Percentiles rank a stretch among this genome's conserved stretches.
Conservation (phyloP, 768 basidiomycete genomes). For the Mycena galericulata region DNA sequence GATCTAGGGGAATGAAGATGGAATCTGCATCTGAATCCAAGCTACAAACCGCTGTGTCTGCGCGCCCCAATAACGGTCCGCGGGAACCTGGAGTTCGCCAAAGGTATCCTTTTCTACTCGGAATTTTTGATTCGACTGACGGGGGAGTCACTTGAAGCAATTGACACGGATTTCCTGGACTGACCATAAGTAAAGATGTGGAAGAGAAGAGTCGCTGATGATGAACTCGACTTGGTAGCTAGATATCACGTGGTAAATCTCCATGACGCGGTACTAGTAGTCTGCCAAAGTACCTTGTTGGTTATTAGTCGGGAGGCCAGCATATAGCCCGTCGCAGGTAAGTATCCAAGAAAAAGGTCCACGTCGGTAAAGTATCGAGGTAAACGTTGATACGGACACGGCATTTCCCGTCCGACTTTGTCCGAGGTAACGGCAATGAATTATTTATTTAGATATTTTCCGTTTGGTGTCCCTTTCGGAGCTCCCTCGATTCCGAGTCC, state of each 20-base stretch:
- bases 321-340: conserved; percentile 1
- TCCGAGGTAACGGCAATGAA: no score
- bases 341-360: background rate
- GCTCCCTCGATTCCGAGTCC: no score
- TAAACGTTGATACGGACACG: conserved; percentile 22
- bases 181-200: conserved; percentile 25
- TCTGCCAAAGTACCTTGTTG: background rate
- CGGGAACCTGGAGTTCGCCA: conserved; percentile 91
- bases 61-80: conserved; percentile 95
- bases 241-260: conserved; percentile 10
- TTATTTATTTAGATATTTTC: no score
- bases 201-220: conserved; percentile 24
- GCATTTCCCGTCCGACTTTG: conserved; percentile 40
- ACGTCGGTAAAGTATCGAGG: background rate
- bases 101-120: conserved; percentile 95
- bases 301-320: conserved; percentile 24
- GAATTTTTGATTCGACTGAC: conserved; percentile 62
- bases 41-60: conserved; percentile 88
- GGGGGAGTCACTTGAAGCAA: conserved; percentile 37
- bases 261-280: background rate
- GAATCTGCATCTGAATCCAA: background rate
- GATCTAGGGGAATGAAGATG: conserved; percentile 61
- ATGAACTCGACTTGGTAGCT: background rate
- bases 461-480: no score
- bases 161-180: background rate